Evolutionary conservation across 2,329 filamentous ascomycete species (phyloP).

Genomic region (Trichoderma cornu-damae): DNA sequence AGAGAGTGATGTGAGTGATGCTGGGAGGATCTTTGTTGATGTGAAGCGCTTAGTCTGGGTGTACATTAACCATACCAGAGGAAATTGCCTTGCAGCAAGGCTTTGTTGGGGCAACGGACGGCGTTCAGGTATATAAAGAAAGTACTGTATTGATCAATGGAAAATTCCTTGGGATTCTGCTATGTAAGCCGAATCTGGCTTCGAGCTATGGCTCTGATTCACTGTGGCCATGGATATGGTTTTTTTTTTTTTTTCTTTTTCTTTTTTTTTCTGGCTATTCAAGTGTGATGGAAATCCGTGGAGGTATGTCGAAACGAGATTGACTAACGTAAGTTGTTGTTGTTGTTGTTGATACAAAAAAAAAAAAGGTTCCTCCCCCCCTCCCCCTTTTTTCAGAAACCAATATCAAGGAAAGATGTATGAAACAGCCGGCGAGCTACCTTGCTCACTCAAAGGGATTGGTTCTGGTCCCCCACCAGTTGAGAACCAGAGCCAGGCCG

Average conservation of each 20-base stretch:
- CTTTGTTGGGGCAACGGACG: conserved; percentile 33
- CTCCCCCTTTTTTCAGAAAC: neutral
- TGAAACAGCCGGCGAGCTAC: no score
- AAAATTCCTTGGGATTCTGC: conserved; percentile 19
- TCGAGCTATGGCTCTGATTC: neutral
- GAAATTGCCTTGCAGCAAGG: conserved; percentile 26
- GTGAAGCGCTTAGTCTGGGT: conserved; percentile 30
- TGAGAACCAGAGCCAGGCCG: conserved; percentile 84
- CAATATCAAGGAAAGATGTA: neutral
- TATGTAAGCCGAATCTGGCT: neutral
- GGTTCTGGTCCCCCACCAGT: conserved; percentile 95
- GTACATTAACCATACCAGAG: conserved; percentile 34
- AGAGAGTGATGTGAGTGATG: neutral
- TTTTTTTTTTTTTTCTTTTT: no score
- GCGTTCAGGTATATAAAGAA: conserved; percentile 34
- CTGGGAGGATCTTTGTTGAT: conserved; percentile 4
- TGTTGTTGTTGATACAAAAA: conserved; percentile 9
- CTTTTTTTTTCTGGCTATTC: no score
- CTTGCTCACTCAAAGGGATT: conserved; percentile 74
- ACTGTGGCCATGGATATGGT: neutral
- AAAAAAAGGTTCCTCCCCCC: neutral
- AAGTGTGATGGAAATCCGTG: neutral
- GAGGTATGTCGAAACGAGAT: neutral
- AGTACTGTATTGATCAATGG: conserved; percentile 25
- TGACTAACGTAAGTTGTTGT: conserved; percentile 10